These are phyloP conservation scores for Mortierella polycephala DNA, from an alignment of 371 early-diverging fungal species.

Conservation along the genomic window DNA sequence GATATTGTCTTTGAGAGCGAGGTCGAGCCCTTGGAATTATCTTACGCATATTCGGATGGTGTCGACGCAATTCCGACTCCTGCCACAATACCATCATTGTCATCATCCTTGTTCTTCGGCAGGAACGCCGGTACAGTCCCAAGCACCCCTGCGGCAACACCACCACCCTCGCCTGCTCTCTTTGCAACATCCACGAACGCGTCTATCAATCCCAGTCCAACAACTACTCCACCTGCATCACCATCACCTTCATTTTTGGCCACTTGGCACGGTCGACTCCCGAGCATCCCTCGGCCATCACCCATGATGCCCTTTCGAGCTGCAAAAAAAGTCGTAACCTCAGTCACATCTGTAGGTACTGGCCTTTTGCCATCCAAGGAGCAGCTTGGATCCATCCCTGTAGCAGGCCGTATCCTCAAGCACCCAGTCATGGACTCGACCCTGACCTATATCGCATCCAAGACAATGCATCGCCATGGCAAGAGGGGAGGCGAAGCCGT, in stretches of 20 bases:
- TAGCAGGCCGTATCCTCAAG: slow-evolving; percentile 51
- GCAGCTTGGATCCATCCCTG: slow-evolving; percentile 50
- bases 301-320: slow-evolving; percentile 47
- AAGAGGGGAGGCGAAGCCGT: slow-evolving; percentile 16
- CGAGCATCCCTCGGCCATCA: slow-evolving; percentile 42
- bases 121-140: slow-evolving; percentile 14
- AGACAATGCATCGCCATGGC: slow-evolving; percentile 23
- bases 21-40: slow-evolving; percentile 31
- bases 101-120: slow-evolving; percentile 33
- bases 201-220: slow-evolving; percentile 25
- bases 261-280: slow-evolving; percentile 35
- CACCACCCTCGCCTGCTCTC: slow-evolving; percentile 42
- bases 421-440: slow-evolving; percentile 57
- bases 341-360: slow-evolving; percentile 47
- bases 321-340: slow-evolving; percentile 39
- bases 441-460: slow-evolving; percentile 50
- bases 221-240: slow-evolving; percentile 39
- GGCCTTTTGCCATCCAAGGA: slow-evolving; percentile 50
- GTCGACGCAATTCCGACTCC: not conserved
- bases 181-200: slow-evolving; percentile 16
- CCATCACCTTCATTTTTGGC: slow-evolving; percentile 45
- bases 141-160: slow-evolving; percentile 32
- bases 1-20: slow-evolving; percentile 26
- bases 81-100: not conserved
- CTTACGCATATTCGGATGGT: not conserved